Conservation (phyloP, 306 rosid species). For the Ziziphus jujuba region DNA sequence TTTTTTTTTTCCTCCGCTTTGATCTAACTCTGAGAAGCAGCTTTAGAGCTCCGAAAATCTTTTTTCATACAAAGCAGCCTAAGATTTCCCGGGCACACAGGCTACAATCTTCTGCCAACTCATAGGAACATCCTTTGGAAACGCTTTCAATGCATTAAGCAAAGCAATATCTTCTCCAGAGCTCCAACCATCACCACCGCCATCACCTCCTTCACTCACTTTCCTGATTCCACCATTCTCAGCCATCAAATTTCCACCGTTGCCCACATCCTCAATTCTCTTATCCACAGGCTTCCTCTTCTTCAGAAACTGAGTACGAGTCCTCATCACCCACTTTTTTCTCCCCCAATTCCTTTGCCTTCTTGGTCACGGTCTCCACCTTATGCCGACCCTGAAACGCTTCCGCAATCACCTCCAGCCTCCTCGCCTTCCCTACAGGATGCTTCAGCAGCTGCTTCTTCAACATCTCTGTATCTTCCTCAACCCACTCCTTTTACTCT, state of each 20-base stretch:
- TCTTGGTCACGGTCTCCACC: conserved; percentile 76
- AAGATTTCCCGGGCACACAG: conserved; percentile 82
- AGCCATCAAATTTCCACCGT: not conserved
- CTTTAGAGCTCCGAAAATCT: conserved; percentile 76
- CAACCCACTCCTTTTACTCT: conserved; percentile 80
- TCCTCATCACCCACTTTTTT: conserved; percentile 65
- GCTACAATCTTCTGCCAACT: conserved; percentile 97
- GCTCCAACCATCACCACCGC: conserved; percentile 44
- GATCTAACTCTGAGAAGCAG: conserved; percentile 35
- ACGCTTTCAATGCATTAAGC: conserved; percentile 84
- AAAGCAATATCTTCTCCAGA: conserved; percentile 72
- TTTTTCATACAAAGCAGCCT: conserved; percentile 79
- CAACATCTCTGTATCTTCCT: conserved; percentile 70
- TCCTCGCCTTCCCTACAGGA: conserved; percentile 81
- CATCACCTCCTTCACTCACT: conserved; percentile 23
- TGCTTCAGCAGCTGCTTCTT: conserved; percentile 81
- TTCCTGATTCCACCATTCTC: conserved; percentile 27
- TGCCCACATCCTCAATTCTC: conserved; percentile 46
- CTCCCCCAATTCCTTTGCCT: conserved; percentile 75
- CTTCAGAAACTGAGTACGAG: conserved; percentile 79
- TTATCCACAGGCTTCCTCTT: conserved; percentile 76
- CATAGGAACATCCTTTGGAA: conserved; percentile 81
- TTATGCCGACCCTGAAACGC: conserved; percentile 70
- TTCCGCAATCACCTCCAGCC: conserved; percentile 85
- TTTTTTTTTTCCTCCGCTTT: not conserved